These are phyloP conservation scores for Curvularia sp. DNA, from an alignment of 2,329 filamentous ascomycete species.

Conservation along the genomic window DNA sequence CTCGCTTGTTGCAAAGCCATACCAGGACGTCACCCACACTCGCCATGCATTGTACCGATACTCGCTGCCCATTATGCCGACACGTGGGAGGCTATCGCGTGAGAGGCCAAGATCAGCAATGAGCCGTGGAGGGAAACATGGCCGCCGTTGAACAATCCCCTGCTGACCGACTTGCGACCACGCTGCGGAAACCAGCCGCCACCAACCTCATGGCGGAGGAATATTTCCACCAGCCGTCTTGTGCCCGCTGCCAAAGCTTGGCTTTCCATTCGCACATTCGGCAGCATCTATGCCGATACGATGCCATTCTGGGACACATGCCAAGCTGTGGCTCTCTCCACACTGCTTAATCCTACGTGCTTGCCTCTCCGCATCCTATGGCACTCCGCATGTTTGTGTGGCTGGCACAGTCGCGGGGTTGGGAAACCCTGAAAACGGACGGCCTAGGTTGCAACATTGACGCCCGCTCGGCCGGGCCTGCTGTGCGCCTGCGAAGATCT, in stretches of 20 bases:
- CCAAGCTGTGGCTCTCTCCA: constrained; percentile 35
- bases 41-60: constrained; percentile 31
- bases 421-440: constrained; percentile 17
- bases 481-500: constrained; percentile 10
- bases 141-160: constrained; percentile 15
- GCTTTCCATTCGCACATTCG: constrained; percentile 31
- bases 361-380: constrained; percentile 22
- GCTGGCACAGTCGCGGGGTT: constrained; percentile 19
- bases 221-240: constrained; percentile 36
- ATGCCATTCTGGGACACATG: constrained; percentile 22
- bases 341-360: constrained; percentile 28
- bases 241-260: constrained; percentile 21
- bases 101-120: constrained; percentile 7
- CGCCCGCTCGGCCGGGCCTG: constrained; percentile 12
- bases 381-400: constrained; percentile 31
- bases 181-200: constrained; percentile 19
- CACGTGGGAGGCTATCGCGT: constrained; percentile 15
- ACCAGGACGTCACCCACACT: constrained; percentile 19
- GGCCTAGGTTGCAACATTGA: constrained; percentile 22
- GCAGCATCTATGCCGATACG: constrained; percentile 29
- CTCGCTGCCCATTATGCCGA: constrained; percentile 26
- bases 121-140: constrained; percentile 14
- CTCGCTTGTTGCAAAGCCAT: constrained; percentile 11
- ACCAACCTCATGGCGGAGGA: constrained; percentile 22
- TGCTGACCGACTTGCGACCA: constrained; percentile 11